Evolutionary conservation across 306 rosid genomes (phyloP).

Genomic region (Begonia masoniana): DNA sequence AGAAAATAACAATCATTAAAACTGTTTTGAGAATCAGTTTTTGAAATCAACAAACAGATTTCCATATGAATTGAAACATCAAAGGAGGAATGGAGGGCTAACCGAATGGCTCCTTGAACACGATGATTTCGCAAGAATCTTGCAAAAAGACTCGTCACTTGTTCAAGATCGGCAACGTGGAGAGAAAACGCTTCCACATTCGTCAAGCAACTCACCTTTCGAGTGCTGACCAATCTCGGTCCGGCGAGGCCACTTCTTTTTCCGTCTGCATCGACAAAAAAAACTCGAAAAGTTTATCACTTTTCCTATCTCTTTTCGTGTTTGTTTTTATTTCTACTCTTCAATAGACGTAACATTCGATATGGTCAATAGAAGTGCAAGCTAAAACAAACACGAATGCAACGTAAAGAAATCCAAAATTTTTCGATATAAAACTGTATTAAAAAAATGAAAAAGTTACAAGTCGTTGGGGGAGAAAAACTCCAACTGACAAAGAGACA

Average conservation of each 20-base stretch:
- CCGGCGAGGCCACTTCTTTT: constrained; percentile 43
- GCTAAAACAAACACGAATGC: too few species aligned
- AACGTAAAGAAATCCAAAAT: too few species aligned
- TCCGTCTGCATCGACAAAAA: constrained; percentile 29
- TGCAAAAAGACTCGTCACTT: constrained; percentile 62
- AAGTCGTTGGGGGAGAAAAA: too few species aligned
- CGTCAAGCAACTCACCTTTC: constrained; percentile 56
- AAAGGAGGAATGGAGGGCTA: constrained; percentile 1
- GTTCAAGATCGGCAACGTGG: constrained; percentile 64
- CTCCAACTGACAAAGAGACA: too few species aligned
- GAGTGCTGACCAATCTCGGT: constrained; percentile 49
- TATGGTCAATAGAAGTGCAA: too few species aligned
- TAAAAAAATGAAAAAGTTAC: too few species aligned
- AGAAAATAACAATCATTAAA: too few species aligned
- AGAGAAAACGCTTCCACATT: constrained; percentile 85
- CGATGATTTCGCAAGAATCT: constrained; percentile 58
- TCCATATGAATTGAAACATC: not conserved
- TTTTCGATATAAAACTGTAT: too few species aligned
- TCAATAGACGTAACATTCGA: too few species aligned
- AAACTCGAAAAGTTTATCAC: not conserved
- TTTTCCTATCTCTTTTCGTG: too few species aligned
- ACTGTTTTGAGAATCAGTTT: too few species aligned
- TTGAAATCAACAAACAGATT: not conserved
- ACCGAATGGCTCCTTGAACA: constrained; percentile 86
- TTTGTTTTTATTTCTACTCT: too few species aligned